These are phyloP conservation scores for Leccinum obscurum DNA, from an alignment of 768 basidiomycete genomes.

Conservation along the genomic window DNA sequence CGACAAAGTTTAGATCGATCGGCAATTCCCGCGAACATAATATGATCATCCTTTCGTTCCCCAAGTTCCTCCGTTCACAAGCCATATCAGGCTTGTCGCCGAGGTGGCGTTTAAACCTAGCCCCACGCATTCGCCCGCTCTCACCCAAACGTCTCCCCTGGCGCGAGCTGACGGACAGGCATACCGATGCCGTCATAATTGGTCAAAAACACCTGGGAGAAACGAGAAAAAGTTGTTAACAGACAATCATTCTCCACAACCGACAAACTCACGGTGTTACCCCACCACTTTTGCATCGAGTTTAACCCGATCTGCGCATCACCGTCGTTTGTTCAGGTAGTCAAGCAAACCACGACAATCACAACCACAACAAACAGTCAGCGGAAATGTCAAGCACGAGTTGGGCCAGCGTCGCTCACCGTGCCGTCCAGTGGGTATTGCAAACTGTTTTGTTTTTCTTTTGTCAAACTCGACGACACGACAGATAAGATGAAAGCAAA, in stretches of 20 bases:
- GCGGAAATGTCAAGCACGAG: neutral
- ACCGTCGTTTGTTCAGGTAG: neutral
- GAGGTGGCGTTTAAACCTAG: neutral
- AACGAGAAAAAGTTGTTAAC: neutral
- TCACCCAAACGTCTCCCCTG: slow-evolving; percentile 27
- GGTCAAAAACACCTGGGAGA: slow-evolving; percentile 22
- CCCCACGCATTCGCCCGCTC: neutral
- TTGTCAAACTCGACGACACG: neutral
- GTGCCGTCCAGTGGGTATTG: slow-evolving; percentile 27
- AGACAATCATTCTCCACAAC: too few species aligned
- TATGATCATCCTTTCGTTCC: neutral
- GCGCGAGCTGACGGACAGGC: slow-evolving; percentile 27
- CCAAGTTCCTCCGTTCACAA: neutral
- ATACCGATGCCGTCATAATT: slow-evolving; percentile 25
- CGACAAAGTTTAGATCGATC: neutral
- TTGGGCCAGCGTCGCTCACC: slow-evolving; percentile 6
- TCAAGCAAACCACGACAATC: too few species aligned
- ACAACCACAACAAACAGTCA: neutral
- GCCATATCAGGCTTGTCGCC: too few species aligned
- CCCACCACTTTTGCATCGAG: slow-evolving; percentile 30
- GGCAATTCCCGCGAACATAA: neutral
- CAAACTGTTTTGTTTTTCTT: slow-evolving; percentile 17
- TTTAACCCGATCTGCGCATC: slow-evolving; percentile 20
- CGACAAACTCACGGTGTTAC: slow-evolving; percentile 18
- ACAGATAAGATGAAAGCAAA: neutral